Evolutionary conservation across 2,329 filamentous ascomycete species (phyloP).

Genomic region (Fusarium sambucinum): DNA sequence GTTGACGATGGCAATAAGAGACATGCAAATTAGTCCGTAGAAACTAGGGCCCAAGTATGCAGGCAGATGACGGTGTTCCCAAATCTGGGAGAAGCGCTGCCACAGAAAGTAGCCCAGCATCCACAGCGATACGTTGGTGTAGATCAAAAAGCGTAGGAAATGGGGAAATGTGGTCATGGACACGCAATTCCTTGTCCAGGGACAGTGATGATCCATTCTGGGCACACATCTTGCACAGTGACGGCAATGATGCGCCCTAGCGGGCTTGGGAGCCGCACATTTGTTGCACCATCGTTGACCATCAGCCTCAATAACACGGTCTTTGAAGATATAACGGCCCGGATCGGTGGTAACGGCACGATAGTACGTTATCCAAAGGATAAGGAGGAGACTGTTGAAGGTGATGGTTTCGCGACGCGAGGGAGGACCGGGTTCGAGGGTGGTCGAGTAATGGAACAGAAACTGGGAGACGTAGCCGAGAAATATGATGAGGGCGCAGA

Average conservation of each 20-base stretch:
- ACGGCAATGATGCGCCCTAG: slow-evolving; percentile 84
- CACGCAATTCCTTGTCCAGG: slow-evolving; percentile 87
- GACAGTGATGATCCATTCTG: slow-evolving; percentile 89
- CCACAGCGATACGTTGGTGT: slow-evolving; percentile 74
- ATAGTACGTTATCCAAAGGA: slow-evolving; percentile 78
- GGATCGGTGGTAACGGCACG: slow-evolving; percentile 69
- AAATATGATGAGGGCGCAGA: slow-evolving; percentile 74
- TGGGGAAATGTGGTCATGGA: slow-evolving; percentile 85
- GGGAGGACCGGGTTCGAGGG: slow-evolving; percentile 70
- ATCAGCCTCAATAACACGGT: slow-evolving; percentile 52
- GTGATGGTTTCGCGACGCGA: slow-evolving; percentile 66
- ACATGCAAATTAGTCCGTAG: slow-evolving; percentile 69
- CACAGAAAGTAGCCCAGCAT: slow-evolving; percentile 71
- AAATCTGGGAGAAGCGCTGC: slow-evolving; percentile 70
- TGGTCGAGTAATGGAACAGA: slow-evolving; percentile 69
- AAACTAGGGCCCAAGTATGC: slow-evolving; percentile 78
- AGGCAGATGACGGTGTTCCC: slow-evolving; percentile 74
- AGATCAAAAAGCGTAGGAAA: slow-evolving; percentile 82
- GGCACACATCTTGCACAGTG: slow-evolving; percentile 80
- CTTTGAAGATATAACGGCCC: slow-evolving; percentile 64
- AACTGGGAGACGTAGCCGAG: slow-evolving; percentile 79
- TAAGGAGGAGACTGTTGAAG: slow-evolving; percentile 75
- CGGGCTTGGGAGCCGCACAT: slow-evolving; percentile 79
- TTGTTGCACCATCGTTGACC: slow-evolving; percentile 76
- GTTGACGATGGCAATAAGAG: slow-evolving; percentile 69